Percentiles rank a stretch among this genome's conserved stretches.
phyloP scores from a whole-genome alignment of 139 green algal species.

The Chlamydomonas urium region DNA sequence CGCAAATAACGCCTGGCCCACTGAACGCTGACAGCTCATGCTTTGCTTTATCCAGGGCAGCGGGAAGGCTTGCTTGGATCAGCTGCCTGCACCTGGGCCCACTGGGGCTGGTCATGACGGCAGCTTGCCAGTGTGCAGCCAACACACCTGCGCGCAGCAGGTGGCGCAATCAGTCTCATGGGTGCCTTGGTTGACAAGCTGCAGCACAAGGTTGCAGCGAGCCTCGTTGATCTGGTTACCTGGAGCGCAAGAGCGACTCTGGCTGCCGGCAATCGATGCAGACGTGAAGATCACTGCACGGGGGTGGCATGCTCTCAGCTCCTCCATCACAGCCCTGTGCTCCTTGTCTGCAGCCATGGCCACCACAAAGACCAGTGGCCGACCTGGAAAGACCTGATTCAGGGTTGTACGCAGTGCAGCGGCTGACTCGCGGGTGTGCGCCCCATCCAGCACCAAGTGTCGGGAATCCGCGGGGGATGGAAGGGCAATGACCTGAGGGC shows the following conservation, averaged over 20 bases:
- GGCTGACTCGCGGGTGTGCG: slow-evolving; percentile 69
- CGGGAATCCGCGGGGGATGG: slow-evolving; percentile 13
- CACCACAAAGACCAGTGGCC: slow-evolving; percentile 61
- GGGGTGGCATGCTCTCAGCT: slow-evolving; percentile 38
- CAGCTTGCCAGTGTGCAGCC: slow-evolving; percentile 54
- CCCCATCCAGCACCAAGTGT: slow-evolving; percentile 72
- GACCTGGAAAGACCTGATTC: slow-evolving; percentile 38
- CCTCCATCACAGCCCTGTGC: slow-evolving; percentile 38
- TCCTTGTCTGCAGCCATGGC: slow-evolving; percentile 84
- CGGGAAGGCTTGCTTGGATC: slow-evolving; percentile 60
- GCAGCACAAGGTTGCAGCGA: neutral
- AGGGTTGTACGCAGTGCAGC: slow-evolving; percentile 50
- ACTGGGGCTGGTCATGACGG: slow-evolving; percentile 32
- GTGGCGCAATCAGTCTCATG: neutral
- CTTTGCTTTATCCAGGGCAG: slow-evolving; percentile 52
- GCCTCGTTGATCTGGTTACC: slow-evolving; percentile 24
- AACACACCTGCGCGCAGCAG: neutral
- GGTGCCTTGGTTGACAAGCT: neutral
- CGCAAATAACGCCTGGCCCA: slow-evolving; percentile 43
- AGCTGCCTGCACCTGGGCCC: slow-evolving; percentile 50
- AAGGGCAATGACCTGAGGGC: neutral
- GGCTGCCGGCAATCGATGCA: slow-evolving; percentile 60
- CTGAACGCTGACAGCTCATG: slow-evolving; percentile 48
- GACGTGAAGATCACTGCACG: slow-evolving; percentile 62
- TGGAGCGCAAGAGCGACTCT: slow-evolving; percentile 36